These are phyloP conservation scores for Cyberlindnera subsufficiens DNA, from an alignment of 805 yeast genomes.

Conservation along the genomic window DNA sequence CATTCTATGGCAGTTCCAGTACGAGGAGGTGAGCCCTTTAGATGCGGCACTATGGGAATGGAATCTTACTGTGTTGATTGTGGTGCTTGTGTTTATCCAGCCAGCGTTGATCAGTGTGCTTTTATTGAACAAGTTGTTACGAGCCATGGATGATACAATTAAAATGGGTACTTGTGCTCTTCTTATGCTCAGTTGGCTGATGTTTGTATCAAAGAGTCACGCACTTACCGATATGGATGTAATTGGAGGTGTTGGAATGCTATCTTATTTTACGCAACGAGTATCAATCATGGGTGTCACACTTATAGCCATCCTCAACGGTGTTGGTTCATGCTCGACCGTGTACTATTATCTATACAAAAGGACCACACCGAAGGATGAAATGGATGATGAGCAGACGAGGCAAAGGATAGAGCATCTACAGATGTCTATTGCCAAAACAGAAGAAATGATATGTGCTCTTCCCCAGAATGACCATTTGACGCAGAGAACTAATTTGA, in stretches of 20 bases:
- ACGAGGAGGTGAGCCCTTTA: background rate
- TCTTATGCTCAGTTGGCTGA: conserved; percentile 11
- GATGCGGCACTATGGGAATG: conserved; percentile 9
- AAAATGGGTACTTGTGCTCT: background rate
- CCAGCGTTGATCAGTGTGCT: conserved; percentile 13
- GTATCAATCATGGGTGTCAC: conserved; percentile 23
- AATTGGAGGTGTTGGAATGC: conserved; percentile 5
- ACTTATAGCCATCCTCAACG: conserved; percentile 21
- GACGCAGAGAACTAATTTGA: conserved; percentile 13
- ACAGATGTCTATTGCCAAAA: conserved; percentile 12
- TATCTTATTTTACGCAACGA: conserved; percentile 14
- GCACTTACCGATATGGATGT: conserved; percentile 16
- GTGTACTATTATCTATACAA: conserved; percentile 20
- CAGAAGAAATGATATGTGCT: conserved; percentile 15
- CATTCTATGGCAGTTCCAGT: conserved; percentile 17
- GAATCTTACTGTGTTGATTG: conserved; percentile 5
- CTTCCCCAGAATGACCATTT: background rate
- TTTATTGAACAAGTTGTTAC: conserved; percentile 16
- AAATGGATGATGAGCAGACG: conserved; percentile 3
- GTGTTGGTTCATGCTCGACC: conserved; percentile 24
- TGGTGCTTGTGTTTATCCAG: conserved; percentile 16
- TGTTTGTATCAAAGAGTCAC: conserved; percentile 16
- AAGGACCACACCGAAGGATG: conserved; percentile 2
- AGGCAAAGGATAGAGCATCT: conserved; percentile 8
- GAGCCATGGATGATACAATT: background rate